These are phyloP conservation scores for Planoprotostelium fungivorum DNA, from an alignment of 78 protist species.

Conservation along the genomic window DNA sequence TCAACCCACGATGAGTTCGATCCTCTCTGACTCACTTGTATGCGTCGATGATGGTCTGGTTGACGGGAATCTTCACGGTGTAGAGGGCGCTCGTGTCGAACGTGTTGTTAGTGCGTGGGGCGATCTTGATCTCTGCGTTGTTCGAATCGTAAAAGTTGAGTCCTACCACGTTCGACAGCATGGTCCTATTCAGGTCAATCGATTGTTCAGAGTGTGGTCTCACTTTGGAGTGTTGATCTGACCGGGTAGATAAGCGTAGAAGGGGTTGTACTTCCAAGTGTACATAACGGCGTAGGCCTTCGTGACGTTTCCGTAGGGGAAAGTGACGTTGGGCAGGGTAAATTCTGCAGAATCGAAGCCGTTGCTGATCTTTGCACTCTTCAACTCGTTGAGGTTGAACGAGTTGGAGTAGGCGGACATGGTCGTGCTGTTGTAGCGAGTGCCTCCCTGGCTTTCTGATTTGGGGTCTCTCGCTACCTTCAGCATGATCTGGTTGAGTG, in stretches of 20 bases:
- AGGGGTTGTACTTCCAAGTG: not conserved
- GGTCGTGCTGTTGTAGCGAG: not conserved
- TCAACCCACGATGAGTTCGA: not conserved
- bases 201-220: not conserved
- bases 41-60: not conserved
- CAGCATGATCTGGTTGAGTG: too few relatives aligned
- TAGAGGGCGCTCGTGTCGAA: not conserved
- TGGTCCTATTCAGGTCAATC: not conserved
- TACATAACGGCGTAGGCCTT: not conserved
- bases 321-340: not conserved
- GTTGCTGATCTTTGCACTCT: not conserved
- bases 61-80: not conserved
- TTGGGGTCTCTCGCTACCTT: not conserved
- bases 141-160: not conserved
- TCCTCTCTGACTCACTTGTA: not conserved
- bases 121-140: not conserved
- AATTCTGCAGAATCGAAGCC: not conserved
- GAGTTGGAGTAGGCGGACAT: not conserved
- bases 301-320: not conserved
- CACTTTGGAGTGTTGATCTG: not conserved
- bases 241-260: not conserved
- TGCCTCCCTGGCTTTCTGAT: not conserved
- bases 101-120: too few relatives aligned
- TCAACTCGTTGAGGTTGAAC: not conserved
- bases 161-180: not conserved